Conservation (phyloP, 2,329 filamentous ascomycete genomes). For the Cyphellophora europaea region DNA sequence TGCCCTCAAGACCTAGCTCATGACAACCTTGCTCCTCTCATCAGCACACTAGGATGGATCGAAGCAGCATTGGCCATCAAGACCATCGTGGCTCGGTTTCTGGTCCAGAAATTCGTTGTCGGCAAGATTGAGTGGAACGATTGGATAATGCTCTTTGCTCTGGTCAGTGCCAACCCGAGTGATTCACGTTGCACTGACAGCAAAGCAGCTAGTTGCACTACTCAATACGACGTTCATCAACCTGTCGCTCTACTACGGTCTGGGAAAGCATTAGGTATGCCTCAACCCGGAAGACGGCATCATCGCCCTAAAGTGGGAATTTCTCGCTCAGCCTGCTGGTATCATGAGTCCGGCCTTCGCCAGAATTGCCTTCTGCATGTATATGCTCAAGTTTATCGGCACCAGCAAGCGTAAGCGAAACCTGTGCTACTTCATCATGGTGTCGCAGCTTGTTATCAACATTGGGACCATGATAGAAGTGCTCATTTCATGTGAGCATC, state of each 20-base stretch:
- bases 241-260: background rate
- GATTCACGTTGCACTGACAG: background rate
- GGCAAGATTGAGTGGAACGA: slow-evolving; percentile 3
- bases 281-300: background rate
- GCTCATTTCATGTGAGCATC: slow-evolving; percentile 1
- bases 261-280: slow-evolving; percentile 3
- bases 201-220: background rate
- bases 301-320: slow-evolving; percentile 3
- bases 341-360: background rate
- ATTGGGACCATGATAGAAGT: slow-evolving; percentile 2
- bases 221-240: slow-evolving; percentile 2
- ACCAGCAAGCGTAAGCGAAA: slow-evolving; percentile 1
- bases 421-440: slow-evolving; percentile 1
- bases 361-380: slow-evolving; percentile 4
- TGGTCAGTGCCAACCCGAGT: background rate
- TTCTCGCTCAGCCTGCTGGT: slow-evolving; percentile 2
- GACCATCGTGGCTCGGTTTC: background rate
- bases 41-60: slow-evolving; percentile 3
- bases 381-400: slow-evolving; percentile 6
- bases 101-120: slow-evolving; percentile 2
- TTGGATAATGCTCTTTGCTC: slow-evolving; percentile 4
- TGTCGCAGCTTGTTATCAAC: slow-evolving; percentile 4
- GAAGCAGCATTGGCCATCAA: slow-evolving; percentile 2
- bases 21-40: background rate
- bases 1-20: too few relatives aligned